phyloP scores from a whole-genome alignment of 225 moss, liverwort and hornwort species.

The Pleurozium schreberi region DNA sequence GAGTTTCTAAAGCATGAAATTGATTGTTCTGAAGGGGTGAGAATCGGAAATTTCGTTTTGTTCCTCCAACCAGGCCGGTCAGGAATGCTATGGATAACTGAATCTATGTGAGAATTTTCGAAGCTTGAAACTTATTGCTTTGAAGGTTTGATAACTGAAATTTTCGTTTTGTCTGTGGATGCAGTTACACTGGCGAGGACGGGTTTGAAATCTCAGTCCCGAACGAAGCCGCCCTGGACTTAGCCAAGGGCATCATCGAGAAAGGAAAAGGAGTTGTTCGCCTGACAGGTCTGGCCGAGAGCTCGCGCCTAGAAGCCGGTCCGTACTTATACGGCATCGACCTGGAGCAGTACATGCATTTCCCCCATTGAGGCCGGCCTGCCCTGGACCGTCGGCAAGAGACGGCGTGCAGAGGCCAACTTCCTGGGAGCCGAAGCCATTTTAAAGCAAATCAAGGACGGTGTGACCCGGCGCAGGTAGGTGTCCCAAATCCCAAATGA shows the following conservation, averaged over 20 bases:
- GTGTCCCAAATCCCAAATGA: too few relatives aligned
- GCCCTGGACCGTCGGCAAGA: constrained; percentile 85
- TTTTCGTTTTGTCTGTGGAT: not conserved
- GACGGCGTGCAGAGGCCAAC: constrained; percentile 69
- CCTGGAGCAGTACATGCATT: constrained; percentile 80
- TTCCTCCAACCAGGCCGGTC: not conserved
- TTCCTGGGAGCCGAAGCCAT: constrained; percentile 83
- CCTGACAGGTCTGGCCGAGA: constrained; percentile 78
- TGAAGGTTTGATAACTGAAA: not conserved
- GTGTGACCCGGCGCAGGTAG: constrained; percentile 43
- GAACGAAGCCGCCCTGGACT: constrained; percentile 64
- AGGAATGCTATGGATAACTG: not conserved
- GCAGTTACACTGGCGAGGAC: constrained; percentile 94
- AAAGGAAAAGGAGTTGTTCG: constrained; percentile 66
- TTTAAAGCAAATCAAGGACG: constrained; percentile 78
- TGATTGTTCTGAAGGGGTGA: not conserved
- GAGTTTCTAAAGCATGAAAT: not conserved
- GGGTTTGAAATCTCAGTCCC: constrained; percentile 94
- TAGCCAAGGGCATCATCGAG: constrained; percentile 60
- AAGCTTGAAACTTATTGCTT: not conserved
- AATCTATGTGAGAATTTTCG: not conserved
- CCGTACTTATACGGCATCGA: constrained; percentile 91
- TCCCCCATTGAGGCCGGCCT: constrained; percentile 89
- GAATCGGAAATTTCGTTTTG: not conserved
- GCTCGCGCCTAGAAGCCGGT: constrained; percentile 89